A percentile compares a stretch with the other conserved stretches of the same genome.
Evolutionary conservation across 805 yeast genomes (phyloP).

Genomic region (Jamesozyma rosinii): DNA sequence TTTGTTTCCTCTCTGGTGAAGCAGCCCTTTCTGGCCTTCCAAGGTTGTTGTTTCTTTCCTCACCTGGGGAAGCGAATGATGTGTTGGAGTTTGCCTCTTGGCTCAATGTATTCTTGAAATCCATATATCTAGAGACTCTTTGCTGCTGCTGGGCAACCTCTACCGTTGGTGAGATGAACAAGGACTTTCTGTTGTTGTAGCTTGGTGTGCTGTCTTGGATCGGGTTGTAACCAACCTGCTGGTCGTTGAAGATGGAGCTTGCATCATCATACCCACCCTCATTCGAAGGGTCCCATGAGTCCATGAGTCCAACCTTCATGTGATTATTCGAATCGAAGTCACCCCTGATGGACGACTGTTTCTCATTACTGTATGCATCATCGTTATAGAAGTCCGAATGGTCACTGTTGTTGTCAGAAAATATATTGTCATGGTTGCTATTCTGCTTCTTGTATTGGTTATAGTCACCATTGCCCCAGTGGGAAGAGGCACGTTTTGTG

Average conservation of each 20-base stretch:
- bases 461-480: background rate
- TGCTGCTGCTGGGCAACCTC: slow-evolving; percentile 51
- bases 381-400: background rate
- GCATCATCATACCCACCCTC: background rate
- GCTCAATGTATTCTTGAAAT: background rate
- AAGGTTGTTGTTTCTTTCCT: slow-evolving; percentile 2
- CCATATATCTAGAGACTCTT: slow-evolving; percentile 23
- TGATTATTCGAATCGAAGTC: background rate
- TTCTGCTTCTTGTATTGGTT: background rate
- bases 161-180: slow-evolving; percentile 75
- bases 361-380: background rate
- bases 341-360: background rate
- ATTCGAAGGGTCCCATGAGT: background rate
- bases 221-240: slow-evolving; percentile 8
- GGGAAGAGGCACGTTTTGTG: slow-evolving; percentile 34
- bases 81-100: background rate
- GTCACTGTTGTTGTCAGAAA: background rate
- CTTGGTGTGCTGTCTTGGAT: slow-evolving; percentile 15
- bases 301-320: background rate
- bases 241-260: background rate
- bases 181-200: slow-evolving; percentile 26
- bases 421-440: background rate
- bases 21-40: slow-evolving; percentile 24
- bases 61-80: background rate
- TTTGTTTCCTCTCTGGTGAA: slow-evolving; percentile 25